Evolutionary conservation across 257 asterid species (phyloP).

Genomic region (Nicotiana attenuata): DNA sequence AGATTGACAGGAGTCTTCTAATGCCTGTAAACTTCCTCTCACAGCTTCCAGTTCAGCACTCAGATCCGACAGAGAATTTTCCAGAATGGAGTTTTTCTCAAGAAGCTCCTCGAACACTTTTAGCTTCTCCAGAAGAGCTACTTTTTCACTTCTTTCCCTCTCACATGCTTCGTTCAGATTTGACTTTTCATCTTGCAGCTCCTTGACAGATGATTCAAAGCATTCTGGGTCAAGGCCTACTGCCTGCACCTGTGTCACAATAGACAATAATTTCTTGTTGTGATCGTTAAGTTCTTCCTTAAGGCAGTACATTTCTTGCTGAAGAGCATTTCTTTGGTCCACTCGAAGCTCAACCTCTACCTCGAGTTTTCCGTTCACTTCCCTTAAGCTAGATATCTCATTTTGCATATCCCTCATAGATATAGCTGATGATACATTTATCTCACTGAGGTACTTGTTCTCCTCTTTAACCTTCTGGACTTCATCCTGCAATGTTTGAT

Average conservation of each 20-base stretch:
- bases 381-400: conserved; percentile 57
- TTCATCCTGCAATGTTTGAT: conserved; percentile 63
- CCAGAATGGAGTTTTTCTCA: conserved; percentile 75
- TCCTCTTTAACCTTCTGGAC: conserved; percentile 59
- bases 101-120: conserved; percentile 69
- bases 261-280: conserved; percentile 43
- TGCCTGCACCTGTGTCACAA: conserved; percentile 61
- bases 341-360: conserved; percentile 86
- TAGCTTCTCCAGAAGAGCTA: conserved; percentile 63
- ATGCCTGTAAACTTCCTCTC: conserved; percentile 54
- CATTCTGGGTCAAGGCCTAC: conserved; percentile 60
- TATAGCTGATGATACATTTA: conserved; percentile 52
- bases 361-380: conserved; percentile 61
- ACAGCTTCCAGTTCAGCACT: conserved; percentile 75
- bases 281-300: conserved; percentile 75
- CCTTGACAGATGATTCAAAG: conserved; percentile 55
- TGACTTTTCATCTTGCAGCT: conserved; percentile 55
- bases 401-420: conserved; percentile 62
- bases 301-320: conserved; percentile 89
- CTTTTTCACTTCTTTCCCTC: conserved; percentile 57
- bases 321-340: conserved; percentile 89
- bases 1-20: conserved; percentile 63
- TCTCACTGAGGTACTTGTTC: conserved; percentile 58
- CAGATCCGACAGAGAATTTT: conserved; percentile 71
- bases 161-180: conserved; percentile 45